Conservation (phyloP, 208 protist species). For the Trypanosoma scelopori region DNA sequence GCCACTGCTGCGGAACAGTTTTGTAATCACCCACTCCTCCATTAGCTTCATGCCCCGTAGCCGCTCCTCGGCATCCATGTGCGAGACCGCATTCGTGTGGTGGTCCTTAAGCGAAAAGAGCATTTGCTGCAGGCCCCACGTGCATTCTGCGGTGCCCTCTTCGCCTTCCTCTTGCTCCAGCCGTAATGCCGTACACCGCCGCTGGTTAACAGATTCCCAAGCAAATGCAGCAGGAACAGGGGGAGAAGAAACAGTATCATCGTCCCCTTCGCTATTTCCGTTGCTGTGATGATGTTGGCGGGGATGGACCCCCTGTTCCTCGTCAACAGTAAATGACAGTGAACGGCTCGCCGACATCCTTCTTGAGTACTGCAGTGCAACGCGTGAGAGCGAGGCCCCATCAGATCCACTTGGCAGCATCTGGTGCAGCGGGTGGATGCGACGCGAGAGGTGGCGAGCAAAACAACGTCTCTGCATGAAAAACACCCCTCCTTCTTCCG, state of each 20-base stretch:
- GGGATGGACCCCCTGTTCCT: too few species aligned
- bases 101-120: conserved; percentile 48
- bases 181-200: background rate
- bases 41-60: conserved; percentile 46
- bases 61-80: conserved; percentile 36
- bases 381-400: too few species aligned
- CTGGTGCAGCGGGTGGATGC: too few species aligned
- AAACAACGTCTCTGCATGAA: conserved; percentile 2
- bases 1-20: conserved; percentile 35
- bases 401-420: too few species aligned
- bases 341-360: conserved; percentile 1
- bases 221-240: background rate
- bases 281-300: too few species aligned
- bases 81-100: conserved; percentile 37
- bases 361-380: background rate
- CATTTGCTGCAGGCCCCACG: conserved; percentile 25
- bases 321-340: background rate
- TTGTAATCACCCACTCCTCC: conserved; percentile 31
- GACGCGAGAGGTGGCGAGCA: too few species aligned
- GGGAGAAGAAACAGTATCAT: background rate
- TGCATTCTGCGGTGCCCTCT: background rate
- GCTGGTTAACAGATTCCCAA: background rate
- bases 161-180: background rate
- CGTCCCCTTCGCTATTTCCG: background rate
- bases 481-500: background rate